Conservation (phyloP, 768 basidiomycete species). For the Lentinus tigrinus region DNA sequence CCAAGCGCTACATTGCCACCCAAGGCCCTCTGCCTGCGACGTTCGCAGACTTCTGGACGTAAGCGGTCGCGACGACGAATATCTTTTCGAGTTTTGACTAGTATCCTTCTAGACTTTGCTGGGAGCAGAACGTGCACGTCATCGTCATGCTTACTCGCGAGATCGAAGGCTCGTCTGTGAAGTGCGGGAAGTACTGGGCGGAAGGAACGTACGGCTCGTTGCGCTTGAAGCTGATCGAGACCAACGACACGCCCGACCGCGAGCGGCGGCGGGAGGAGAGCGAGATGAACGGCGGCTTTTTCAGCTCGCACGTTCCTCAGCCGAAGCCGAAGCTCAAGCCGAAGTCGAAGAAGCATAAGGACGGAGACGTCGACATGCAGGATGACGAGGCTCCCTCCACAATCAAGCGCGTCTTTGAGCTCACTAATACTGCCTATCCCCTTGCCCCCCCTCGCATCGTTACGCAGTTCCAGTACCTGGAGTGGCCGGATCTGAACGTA, state of each 20-base stretch:
- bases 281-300: constrained; percentile 30
- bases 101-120: constrained; percentile 58
- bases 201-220: constrained; percentile 69
- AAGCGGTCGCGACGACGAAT: too few relatives aligned
- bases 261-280: constrained; percentile 25
- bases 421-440: constrained; percentile 63
- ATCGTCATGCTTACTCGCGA: constrained; percentile 97
- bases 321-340: background rate
- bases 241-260: constrained; percentile 44
- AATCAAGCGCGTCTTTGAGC: constrained; percentile 65
- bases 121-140: constrained; percentile 93
- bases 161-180: constrained; percentile 82
- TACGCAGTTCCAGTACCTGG: constrained; percentile 87
- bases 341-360: constrained; percentile 5
- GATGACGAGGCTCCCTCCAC: constrained; percentile 22
- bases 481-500: constrained; percentile 97
- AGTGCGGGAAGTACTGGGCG: constrained; percentile 91
- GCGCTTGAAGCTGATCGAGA: constrained; percentile 51
- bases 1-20: constrained; percentile 87
- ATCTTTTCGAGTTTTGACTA: too few relatives aligned
- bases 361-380: background rate
- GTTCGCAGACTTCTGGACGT: constrained; percentile 94
- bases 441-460: constrained; percentile 61
- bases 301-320: constrained; percentile 37
- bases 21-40: constrained; percentile 92